Evolutionary conservation across 2,329 filamentous ascomycete species (phyloP), one percentile per base, ranked within the genome.

Genomic region (Falciphora oryzae): DNA sequence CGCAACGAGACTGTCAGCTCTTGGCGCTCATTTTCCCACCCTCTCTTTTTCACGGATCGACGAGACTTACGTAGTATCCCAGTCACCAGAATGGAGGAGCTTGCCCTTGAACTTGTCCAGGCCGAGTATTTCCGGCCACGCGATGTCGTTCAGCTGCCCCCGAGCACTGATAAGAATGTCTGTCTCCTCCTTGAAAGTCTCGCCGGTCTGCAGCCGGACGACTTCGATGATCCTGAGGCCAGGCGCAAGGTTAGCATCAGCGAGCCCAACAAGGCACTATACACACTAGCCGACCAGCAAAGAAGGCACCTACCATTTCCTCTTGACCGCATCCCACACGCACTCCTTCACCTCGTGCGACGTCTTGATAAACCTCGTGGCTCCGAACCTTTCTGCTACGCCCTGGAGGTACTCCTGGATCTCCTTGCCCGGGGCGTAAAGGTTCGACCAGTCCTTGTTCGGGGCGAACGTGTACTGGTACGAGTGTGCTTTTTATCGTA

Each of bases 391-490:
- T 62, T 80, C 75, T 8, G 80, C 79, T 3, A 82, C 78, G 32
- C 73, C 74, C 62, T 80, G 75, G 27, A 84, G 78, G 66, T 85
- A 84, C 13, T 75, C 71, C 50, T 77, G 77, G 44, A 84, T 83
- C 69, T 85, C 83, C n/a, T 63, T 62, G 29, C 76, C 77, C 0
- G 78, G 78, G 2, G 79, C 80, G 67, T 84, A 85, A 53, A 84
- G 78, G 27, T 77, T 72, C 11, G 79, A 81, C 83, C 83, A 85
- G 65, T 81, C 70, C 4, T 82, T 80, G 64, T 85, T 85, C 0
- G 83, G 83, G 31, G 82, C 80, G 71, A 83, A 85, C 0, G 81
- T 77, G 69, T 83, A 85, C 66, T 83, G 82, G 69, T 85, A 85
- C 10, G 82, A 83, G 67, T 85, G 83, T 8, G 80, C 76, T 73